Evolutionary conservation across 805 yeast genomes (phyloP), one percentile per base, ranked within the genome.

Genomic region (Metschnikowia lunata): DNA sequence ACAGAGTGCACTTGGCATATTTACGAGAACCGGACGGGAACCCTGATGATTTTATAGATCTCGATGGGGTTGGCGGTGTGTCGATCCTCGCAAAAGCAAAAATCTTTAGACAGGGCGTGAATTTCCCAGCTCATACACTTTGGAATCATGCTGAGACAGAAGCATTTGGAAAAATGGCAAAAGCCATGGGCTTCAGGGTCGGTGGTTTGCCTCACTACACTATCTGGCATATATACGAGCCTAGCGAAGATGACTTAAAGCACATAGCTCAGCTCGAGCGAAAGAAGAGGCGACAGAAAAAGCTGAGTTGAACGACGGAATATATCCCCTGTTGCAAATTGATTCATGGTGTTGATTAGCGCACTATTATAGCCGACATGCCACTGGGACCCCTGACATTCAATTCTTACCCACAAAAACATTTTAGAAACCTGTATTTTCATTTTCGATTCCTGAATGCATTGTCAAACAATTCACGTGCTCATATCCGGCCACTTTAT

Each of bases 201-300:
- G 93, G 89, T 32, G 97, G 97, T 0, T 72, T 88, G 51, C 96
- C 96, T 5, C 90, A 88, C 66, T 88, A 88, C 63, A 86, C 90
- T 0, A 71, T 88, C 35, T 88, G 96, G 96, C 96, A 88, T 63
- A 85, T 88, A 39, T 86, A 83, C 61, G 95, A 86, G 59, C 95
- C 95, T 12, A 83, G 90, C 66, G 90, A 83, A 62, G 91, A 86
- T 57, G 95, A 86, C 65, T 69, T 86, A 51, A 71, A 74, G 52
- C 80, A 81, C 54, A 85, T 86, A 42, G 84, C 88, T 2, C 72
- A 71, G 53, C 70, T 79, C 62, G 95, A 85, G 63, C 72, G 89
- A 53, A 76, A 75, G 55, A 80, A 76, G 62, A 75, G 87, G 65
- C 72, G 80, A 48, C 51, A 51, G 33, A 56, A 51, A 41, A 47